Evolutionary conservation across 192 early-diverging fungal species (phyloP), one percentile per base, ranked within the genome.

Genomic region (Entomortierella lignicola): DNA sequence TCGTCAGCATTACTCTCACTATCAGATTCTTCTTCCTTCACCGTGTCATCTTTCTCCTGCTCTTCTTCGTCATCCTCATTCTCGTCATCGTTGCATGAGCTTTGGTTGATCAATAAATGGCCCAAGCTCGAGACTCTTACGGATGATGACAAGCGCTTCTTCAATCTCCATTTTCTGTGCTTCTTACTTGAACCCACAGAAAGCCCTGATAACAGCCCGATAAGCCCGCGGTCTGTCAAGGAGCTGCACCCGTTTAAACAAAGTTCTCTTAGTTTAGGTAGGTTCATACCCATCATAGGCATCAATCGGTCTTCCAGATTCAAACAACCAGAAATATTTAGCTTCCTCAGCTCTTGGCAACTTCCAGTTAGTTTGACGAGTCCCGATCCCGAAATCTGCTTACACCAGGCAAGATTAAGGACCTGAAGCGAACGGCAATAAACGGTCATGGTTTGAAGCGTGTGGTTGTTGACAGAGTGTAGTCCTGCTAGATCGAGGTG

Each of bases 321-420:
- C 2, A 72, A 15, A 50, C 86, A 88, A 0, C 86, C 86, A 15
- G 85, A 83, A 8, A 85, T 29, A 56, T 83, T 83, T 15, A 88
- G 37, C 30, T 84, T 66, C 8, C 56, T 63, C 4, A 88, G 55
- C 15, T 56, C 60, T 20, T 79, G 64, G 63, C 83, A 88, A 20
- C 81, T 70, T 18, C 71, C 52, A 0, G 67, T 71, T 27, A 84
- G 41, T 2, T 66, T 53, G 5, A 68, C 61, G 2, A 88, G 59
- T 3, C 84, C 86, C 8, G 60, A 48, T 0, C 80, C 82, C 2
- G 81, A 81, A 56, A 88, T 85, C 41, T 85, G 80, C 8, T 80
- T 72, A 43, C 86, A 88, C 86, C 86, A 88, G 2, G 81, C 77
- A 4, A 88, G 29, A 44, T 88, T 85, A 7, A 88, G 65, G 39